These are phyloP conservation scores for Xylariaceae sp. DNA, from an alignment of 2,329 filamentous ascomycete species.

Conservation along the genomic window DNA sequence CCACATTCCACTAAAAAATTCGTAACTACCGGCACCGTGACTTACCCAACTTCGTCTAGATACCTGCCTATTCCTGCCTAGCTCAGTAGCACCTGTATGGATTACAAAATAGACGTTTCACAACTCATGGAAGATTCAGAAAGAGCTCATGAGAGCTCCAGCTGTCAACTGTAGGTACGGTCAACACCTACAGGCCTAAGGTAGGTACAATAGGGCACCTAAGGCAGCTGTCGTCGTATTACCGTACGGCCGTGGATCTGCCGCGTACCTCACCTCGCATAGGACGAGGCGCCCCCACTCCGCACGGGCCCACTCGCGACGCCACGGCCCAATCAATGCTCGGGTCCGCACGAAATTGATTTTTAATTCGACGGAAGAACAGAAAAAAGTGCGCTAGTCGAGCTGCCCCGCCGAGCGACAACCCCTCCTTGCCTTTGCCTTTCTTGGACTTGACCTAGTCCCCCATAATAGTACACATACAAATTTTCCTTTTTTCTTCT, in stretches of 20 bases:
- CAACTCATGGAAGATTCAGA: too few relatives aligned
- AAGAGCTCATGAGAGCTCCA: neutral
- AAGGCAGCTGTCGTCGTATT: neutral
- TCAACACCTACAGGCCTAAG: neutral
- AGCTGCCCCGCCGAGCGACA: constrained; percentile 18
- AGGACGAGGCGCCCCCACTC: constrained; percentile 10
- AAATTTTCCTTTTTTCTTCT: constrained; percentile 18
- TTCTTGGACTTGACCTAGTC: neutral
- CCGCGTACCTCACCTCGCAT: neutral
- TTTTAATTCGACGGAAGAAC: constrained; percentile 14
- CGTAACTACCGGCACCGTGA: neutral
- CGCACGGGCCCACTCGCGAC: constrained; percentile 8
- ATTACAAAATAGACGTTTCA: too few relatives aligned
- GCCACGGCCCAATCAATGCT: constrained; percentile 8
- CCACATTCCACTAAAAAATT: too few relatives aligned
- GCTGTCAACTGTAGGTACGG: neutral
- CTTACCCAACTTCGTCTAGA: neutral
- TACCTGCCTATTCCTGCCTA: neutral
- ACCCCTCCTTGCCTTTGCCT: constrained; percentile 15
- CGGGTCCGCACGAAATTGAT: constrained; percentile 15
- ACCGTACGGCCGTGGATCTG: neutral
- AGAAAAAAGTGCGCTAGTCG: constrained; percentile 10
- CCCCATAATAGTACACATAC: constrained; percentile 12
- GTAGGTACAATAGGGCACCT: neutral
- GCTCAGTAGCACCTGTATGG: too few relatives aligned